Evolutionary conservation across 2,329 filamentous ascomycete genomes (phyloP), one percentile per base, ranked within the genome.

Genomic region (Hymenoscyphus linearis): DNA sequence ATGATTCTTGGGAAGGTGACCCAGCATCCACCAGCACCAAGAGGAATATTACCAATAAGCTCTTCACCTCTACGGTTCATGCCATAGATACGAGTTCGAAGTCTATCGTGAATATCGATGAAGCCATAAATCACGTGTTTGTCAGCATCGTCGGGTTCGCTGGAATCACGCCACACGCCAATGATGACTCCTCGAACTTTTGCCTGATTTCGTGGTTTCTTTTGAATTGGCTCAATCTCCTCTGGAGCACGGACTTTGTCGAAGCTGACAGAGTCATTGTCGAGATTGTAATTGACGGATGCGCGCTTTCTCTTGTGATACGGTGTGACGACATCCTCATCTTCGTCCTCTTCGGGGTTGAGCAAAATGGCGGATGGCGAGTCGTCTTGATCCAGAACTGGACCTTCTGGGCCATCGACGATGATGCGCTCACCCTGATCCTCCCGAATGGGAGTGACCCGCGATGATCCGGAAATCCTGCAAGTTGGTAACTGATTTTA

Each of bases 91-190:
- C 83, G 79, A 2, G 84, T 86, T 27, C 85, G 82, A 1, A 87
- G 77, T 1, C 84, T 78, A 59, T 86, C 84, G 18, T 83, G 76
- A 12, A 83, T 76, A 63, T 87, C 85, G 55, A 87, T 86, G 62
- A 86, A 87, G 4, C 84, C 85, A 55, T 84, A 80, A 0, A 87
- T 82, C 0, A 79, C 78, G 68, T 87, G 85, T 68, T 84, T 85
- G 14, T 78, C 77, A 2, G 73, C 73, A 7, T 76, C 72, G 14
- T 79, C 73, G 0, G 80, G 78, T 0, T 82, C 79, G 3, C 74
- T 74, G 0, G 84, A 86, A 55, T 85, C 82, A 57, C 84, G 78
- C 85, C 85, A 87, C 58, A 83, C 80, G 1, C 85, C 85, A 7
- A 87, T 75, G 4, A 80, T 70, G 16, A 72, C 69, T 25, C 71